A percentile compares a stretch with the other conserved stretches of the same genome.
Evolutionary conservation across 2,329 filamentous ascomycete species (phyloP).

Genomic region (Mycosphaerella arachidis): DNA sequence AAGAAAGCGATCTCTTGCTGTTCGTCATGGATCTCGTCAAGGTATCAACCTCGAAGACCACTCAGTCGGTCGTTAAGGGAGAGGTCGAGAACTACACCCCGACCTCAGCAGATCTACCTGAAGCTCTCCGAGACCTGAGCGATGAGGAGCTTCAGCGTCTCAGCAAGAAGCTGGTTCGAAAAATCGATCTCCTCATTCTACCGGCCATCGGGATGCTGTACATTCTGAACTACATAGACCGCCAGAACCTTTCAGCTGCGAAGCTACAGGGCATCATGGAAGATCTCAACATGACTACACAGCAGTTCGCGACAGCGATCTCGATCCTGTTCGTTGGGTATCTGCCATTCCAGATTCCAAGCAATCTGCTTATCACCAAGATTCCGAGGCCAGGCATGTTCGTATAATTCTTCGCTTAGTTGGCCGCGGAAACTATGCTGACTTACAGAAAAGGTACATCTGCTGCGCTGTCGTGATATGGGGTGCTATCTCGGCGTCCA

Average conservation of each 20-base stretch:
- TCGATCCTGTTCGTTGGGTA: conserved; percentile 27
- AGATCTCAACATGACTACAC: conserved; percentile 15
- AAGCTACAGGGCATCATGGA: conserved; percentile 24
- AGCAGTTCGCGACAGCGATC: conserved; percentile 24
- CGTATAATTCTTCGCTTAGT: no score
- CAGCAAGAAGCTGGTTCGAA: conserved; percentile 18
- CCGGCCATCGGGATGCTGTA: conserved; percentile 25
- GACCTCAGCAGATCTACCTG: background rate
- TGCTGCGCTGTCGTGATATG: conserved; percentile 31
- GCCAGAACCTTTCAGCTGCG: conserved; percentile 23
- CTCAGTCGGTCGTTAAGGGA: no score
- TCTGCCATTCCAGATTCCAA: conserved; percentile 39
- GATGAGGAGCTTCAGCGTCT: conserved; percentile 19
- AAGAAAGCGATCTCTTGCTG: no score
- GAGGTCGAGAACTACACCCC: no score
- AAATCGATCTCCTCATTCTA: conserved; percentile 26
- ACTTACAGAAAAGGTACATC: conserved; percentile 32
- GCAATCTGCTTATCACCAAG: conserved; percentile 44
- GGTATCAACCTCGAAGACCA: no score
- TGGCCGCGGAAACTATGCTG: no score
- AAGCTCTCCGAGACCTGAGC: conserved; percentile 8
- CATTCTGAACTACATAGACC: conserved; percentile 27
- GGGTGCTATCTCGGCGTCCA: conserved; percentile 33
- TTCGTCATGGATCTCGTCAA: no score
- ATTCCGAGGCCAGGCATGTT: conserved; percentile 37